Base-by-base conservation (phyloP, 257 asterid genomes). In the Knoxia roxburghii region DNA sequence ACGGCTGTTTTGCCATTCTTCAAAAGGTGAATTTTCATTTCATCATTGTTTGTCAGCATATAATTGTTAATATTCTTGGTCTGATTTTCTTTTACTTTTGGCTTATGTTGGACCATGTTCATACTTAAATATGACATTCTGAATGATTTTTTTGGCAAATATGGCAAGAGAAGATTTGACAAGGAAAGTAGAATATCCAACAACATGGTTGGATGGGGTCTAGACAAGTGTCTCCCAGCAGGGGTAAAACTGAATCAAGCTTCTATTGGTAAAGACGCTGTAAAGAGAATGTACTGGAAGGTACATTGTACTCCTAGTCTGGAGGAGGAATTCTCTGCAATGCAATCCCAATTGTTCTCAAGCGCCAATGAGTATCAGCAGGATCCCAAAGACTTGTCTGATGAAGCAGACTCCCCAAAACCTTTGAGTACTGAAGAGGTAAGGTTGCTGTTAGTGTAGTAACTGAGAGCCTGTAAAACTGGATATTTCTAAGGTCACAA, bases 361-460 rank as follows among this genome's bases (percentile, higher is more conserved):
- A 53, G 48, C 46, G 80, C 24, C 24, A 82, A 70, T 27, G 77
- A 65, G 45, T 35, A 54, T 70, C n/a, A n/a, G n/a, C n/a, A n/a
- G n/a, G 84, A 72, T 76, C 14, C 69, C 4, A 77, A 69, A 50
- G 46, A 70, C 62, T 49, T 66, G 39, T 48, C 55, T 17, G 85
- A 82, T 57, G 79, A 77, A 50, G 63, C 48, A 54, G 63, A 53
- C 52, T 63, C 65, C 43, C 68, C 62, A 26, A 73, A 61, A 48
- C 71, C 81, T 27, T 81, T 82, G 68, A 84, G 75, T 55, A 76
- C 80, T 17, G 84, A 85, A 29, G 89, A 90, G 86, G 99, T 89
- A 67, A 68, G 72, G 4, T 18, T 65, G 26, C 49, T n/a, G 27
- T 33, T 65, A 62, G 33, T 68, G 37, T 39, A 12, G 65, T 29